Evolutionary conservation across 768 basidiomycete species (phyloP).

Genomic region (Auricularia auricula-judae): DNA sequence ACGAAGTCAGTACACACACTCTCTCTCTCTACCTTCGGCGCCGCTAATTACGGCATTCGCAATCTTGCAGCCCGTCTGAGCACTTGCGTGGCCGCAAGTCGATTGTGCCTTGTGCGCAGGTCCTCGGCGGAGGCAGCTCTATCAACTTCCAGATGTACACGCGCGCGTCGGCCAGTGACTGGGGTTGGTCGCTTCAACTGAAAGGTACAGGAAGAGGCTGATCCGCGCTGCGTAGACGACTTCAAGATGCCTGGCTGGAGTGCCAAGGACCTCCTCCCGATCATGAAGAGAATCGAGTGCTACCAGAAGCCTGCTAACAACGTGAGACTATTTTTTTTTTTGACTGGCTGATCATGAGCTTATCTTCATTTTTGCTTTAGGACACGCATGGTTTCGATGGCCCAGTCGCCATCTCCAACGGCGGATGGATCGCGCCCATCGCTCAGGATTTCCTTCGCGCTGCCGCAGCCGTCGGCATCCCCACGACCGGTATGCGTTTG

Average conservation of each 20-base stretch:
- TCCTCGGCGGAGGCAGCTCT: slow-evolving; percentile 42
- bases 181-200: slow-evolving; percentile 32
- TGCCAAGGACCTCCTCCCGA: slow-evolving; percentile 52
- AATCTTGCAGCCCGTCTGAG: slow-evolving; percentile 22
- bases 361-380: neutral
- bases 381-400: slow-evolving; percentile 60
- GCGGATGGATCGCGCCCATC: slow-evolving; percentile 49
- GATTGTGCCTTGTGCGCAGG: slow-evolving; percentile 56
- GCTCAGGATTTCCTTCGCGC: slow-evolving; percentile 52
- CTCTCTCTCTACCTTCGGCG: neutral
- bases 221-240: slow-evolving; percentile 34
- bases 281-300: slow-evolving; percentile 70
- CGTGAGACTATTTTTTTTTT: neutral
- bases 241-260: slow-evolving; percentile 65
- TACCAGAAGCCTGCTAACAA: slow-evolving; percentile 66
- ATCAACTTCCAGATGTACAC: slow-evolving; percentile 79
- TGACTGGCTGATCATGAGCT: too few species aligned
- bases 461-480: slow-evolving; percentile 6
- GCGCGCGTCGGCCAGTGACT: slow-evolving; percentile 57
- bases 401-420: slow-evolving; percentile 64
- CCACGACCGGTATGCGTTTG: slow-evolving; percentile 2
- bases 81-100: slow-evolving; percentile 50
- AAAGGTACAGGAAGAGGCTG: too few species aligned
- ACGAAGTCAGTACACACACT: slow-evolving; percentile 24
- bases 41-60: neutral